Evolutionary conservation across 2,329 filamentous ascomycete genomes (phyloP), one percentile per base, ranked within the genome.

Genomic region (Venturia pyrina): DNA sequence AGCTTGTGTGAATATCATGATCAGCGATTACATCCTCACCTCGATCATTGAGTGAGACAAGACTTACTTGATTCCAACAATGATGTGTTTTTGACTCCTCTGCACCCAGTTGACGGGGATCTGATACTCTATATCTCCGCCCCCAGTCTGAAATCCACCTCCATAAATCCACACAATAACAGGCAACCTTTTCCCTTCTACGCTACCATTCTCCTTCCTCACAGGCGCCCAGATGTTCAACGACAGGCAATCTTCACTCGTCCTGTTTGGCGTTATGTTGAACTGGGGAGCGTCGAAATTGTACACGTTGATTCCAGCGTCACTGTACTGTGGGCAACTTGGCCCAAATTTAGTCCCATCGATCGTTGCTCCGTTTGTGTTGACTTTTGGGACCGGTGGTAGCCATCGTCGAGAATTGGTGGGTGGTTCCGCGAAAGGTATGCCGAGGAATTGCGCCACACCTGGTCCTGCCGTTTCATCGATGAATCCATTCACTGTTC

Each of bases 351-450:
- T 40, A 19, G 40, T 17, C 2, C 17, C 62, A 48, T 64, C 43
- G 13, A 64, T 28, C 1, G 5, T 32, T 46, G 11, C 59, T 19
- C 28, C 21, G 6, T 57, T 15, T 34, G 13, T 19, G 21, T 62
- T 66, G 62, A 75, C 74, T 63, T 75, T 67, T 57, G 83, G 83
- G 68, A 88, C 84, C 1, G 85, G 85, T 0, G 79, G 83, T 64
- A 84, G 80, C 71, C 87, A 88, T 6, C 85, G 81, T 69, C 87
- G 86, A 59, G 78, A 70, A 1, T 83, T 83, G 17, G 79, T 75
- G 19, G 85, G 85, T 1, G 85, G 83, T 17, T 84, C 82, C 4
- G 82, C 85, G 69, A 83, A 88, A 19, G 85, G 85, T 60, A 87
- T 85, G 69, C 83, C 79, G 32, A 81, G 75, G 69, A 48, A 65